Evolutionary conservation across 371 early-diverging fungal species (phyloP).

Genomic region (Coemansia sp.): DNA sequence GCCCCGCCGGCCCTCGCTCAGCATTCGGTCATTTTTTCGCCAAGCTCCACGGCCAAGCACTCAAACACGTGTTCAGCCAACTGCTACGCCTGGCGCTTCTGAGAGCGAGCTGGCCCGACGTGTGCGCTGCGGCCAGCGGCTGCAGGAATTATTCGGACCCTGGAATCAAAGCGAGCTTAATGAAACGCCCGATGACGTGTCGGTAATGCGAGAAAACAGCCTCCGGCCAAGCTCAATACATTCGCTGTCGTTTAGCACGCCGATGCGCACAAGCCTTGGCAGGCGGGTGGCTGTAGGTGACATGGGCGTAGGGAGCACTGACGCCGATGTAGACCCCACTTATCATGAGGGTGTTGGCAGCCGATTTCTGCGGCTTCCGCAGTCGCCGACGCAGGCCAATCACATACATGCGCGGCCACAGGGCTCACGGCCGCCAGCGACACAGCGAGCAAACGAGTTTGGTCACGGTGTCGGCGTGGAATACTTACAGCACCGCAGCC

Average conservation of each 20-base stretch:
- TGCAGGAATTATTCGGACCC: constrained; percentile 38
- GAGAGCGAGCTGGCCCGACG: constrained; percentile 31
- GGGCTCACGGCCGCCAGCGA: constrained; percentile 8
- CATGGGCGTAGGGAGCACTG: neutral
- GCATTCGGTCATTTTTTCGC: constrained; percentile 36
- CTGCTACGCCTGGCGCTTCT: neutral
- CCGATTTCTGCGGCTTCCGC: constrained; percentile 26
- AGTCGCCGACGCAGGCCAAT: neutral
- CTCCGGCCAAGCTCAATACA: constrained; percentile 21
- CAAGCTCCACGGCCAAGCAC: constrained; percentile 6
- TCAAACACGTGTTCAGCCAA: neutral
- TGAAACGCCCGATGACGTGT: neutral
- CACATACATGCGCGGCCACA: neutral
- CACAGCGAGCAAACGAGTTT: constrained; percentile 9
- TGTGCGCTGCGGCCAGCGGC: constrained; percentile 34
- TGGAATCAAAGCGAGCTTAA: constrained; percentile 17
- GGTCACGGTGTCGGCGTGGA: constrained; percentile 4
- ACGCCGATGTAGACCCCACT: constrained; percentile 1
- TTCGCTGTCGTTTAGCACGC: constrained; percentile 44
- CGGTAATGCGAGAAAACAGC: neutral
- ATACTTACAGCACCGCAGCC: constrained; percentile 4
- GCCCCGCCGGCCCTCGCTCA: constrained; percentile 12
- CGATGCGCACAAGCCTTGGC: constrained; percentile 26
- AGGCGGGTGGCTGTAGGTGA: neutral
- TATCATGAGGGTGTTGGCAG: constrained; percentile 4